Evolutionary conservation across 495 filamentous ascomycete species (phyloP), one percentile per base, ranked within the genome.

Genomic region (Penicillium lividum): DNA sequence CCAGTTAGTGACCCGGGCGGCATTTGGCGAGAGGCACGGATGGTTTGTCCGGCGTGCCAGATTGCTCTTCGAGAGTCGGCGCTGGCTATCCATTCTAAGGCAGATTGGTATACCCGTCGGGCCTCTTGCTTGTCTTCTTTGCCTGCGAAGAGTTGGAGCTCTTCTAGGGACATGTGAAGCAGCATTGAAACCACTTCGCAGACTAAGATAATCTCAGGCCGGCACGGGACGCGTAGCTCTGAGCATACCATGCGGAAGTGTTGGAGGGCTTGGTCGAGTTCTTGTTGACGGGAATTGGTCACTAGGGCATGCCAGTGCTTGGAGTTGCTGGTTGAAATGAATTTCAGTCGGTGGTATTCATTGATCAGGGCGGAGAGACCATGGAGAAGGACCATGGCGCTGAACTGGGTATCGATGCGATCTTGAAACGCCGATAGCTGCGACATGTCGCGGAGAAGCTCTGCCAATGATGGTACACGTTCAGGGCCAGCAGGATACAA

Each of bases 111-210:
- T 7, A 82, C 79, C 3, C 78, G 68, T 4, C 78, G 72, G 1
- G 84, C 81, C 62, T 86, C 83, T 51, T 86, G 81, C 53, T 83
- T 80, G 53, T 84, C 85, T 52, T 86, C 82, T 36, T 85, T 83
- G 0, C 84, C 84, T 0, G 83, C 82, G 51, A 88, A 86, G 1
- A 84, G 78, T 56, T 89, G 85, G 0, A 89, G 76, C 50, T 88
- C 85, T 51, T 87, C 85, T 0, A 87, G 74, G 0, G 83, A 83
- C 58, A 85, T 79, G 66, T 87, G 74, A 0, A 88, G 69, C 58
- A 84, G 77, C 77, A 88, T 82, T 7, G 82, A 71, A 2, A 86
- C 68, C 0, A 86, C 71, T 56, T 88, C 79, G 5, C 83, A 67
- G 2, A 86, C 61, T 5, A 87, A 65, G 3, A 69, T 68, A 25